phyloP scores from a whole-genome alignment of 2,329 filamentous ascomycete species.

The Sclerotinia spermophila region DNA sequence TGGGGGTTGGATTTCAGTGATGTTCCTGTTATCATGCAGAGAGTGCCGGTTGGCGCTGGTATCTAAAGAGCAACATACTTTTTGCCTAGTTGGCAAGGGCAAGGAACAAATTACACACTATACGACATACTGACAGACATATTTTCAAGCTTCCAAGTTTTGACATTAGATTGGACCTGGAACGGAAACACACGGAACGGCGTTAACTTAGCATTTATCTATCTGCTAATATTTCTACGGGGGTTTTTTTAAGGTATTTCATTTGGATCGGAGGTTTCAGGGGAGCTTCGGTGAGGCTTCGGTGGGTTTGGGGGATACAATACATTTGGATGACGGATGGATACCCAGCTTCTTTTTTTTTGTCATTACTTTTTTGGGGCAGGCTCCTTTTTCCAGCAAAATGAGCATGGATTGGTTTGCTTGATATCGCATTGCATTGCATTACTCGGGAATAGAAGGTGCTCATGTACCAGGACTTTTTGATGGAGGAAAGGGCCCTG shows the following conservation, averaged over 20 bases:
- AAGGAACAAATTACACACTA: not conserved
- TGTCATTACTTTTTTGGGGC: not conserved
- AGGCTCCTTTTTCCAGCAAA: not conserved
- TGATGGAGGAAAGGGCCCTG: not conserved
- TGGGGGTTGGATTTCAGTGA: constrained; percentile 31
- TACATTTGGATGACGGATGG: constrained; percentile 12
- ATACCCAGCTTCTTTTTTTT: constrained; percentile 5
- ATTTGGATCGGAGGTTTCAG: not conserved
- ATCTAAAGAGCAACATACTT: not conserved
- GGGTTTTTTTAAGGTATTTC: not conserved
- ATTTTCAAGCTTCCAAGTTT: not conserved
- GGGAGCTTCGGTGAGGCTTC: too few species aligned
- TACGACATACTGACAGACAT: not conserved
- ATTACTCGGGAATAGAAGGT: constrained; percentile 10
- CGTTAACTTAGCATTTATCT: not conserved
- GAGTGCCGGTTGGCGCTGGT: constrained; percentile 15
- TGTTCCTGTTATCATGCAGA: constrained; percentile 29
- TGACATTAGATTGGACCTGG: not conserved
- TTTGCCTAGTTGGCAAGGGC: not conserved
- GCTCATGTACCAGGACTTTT: not conserved
- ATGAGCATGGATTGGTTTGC: not conserved
- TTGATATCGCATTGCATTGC: constrained; percentile 1
- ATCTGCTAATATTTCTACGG: not conserved
- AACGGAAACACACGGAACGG: constrained; percentile 1
- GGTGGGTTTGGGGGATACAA: not conserved